Evolutionary conservation across 208 protist genomes (phyloP).

Genomic region (Acanthamoeba triangularis): DNA sequence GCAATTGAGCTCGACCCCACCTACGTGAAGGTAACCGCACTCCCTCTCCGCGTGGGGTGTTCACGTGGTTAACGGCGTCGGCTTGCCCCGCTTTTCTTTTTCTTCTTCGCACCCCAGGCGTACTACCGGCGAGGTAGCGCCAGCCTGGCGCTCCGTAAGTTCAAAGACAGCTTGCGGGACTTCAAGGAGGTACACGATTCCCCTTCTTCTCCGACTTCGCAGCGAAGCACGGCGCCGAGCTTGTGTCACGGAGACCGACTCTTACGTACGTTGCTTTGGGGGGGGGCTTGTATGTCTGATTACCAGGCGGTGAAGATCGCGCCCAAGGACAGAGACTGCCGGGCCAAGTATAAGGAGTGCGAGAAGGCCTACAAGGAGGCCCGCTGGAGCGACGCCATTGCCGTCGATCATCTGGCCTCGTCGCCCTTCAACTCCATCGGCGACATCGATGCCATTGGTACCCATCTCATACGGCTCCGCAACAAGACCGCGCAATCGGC

Average conservation of each 20-base stretch:
- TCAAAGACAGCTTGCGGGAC: conserved; percentile 96
- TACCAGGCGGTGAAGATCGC: conserved; percentile 90
- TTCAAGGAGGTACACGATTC: conserved; percentile 92
- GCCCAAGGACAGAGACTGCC: conserved; percentile 95
- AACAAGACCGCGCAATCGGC: no score
- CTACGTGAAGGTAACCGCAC: conserved; percentile 94
- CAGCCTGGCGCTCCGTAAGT: conserved; percentile 96
- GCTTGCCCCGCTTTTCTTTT: no score
- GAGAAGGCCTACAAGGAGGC: conserved; percentile 96
- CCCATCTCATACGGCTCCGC: not conserved
- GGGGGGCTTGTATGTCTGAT: not conserved
- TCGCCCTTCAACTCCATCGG: conserved; percentile 62
- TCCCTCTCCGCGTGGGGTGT: not conserved
- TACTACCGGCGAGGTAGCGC: conserved; percentile 98
- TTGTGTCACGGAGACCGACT: no score
- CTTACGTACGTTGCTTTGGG: no score
- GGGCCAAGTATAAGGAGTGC: conserved; percentile 95
- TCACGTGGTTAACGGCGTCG: no score
- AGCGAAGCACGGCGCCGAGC: no score
- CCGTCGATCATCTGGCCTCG: conserved; percentile 86
- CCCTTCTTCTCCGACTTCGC: no score
- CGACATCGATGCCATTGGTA: conserved; percentile 80
- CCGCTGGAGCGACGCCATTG: conserved; percentile 97
- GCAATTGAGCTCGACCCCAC: conserved; percentile 95
- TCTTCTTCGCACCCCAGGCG: conserved; percentile 84